Base-by-base conservation (phyloP, 2,329 filamentous ascomycete genomes). In the Sarocladiaceae sp. region DNA sequence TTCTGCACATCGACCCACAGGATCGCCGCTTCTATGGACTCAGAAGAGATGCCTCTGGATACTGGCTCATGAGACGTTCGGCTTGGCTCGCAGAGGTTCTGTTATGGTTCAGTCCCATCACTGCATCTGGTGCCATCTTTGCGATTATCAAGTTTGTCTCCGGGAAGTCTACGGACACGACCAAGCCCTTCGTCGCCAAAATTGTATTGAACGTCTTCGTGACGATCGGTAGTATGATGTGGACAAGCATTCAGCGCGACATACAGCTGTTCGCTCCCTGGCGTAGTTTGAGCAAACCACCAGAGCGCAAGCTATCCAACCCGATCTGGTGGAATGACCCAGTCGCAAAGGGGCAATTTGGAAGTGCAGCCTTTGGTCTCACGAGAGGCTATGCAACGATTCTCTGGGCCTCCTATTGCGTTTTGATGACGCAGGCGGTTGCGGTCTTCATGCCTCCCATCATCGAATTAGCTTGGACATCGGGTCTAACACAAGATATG, bases 211-310 rank as follows among this genome's bases (percentile, higher is more conserved):
- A 37, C n/a, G n/a, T 44, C 3, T 52, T 23, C 26, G 31, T 52
- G 6, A 52, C 50, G 22, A 23, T 52, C 23, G 50, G 50, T 4
- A 39, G 50, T 26, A 52, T 52, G 50, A 52, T 52, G 50, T 52
- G 50, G 50, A 44, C 40, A 4, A 52, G 36, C 26, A 52, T 52
- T 20, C 50, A 52, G 20, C 50, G 50, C 22, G 31, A 40, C 23
- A 23, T 52, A 10, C 50, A 52, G 36, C 23, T 29, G 4, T 40
- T 52, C 18, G 36, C 39, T 6, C 35, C 50, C 2, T 52, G 50
- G 50, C 22, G 50, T 11, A 26, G 40, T n/a, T 23, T 52, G 42
- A 40, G 15, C 37, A 40, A 40, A 15, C 18, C 37, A 6, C 18
- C 18, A 15, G 37, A 7, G 18, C 37, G 15, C 15, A 40, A 20